A percentile compares a stretch with the other conserved stretches of the same genome.
phyloP scores from a whole-genome alignment of 805 yeast genomes.

The Lipomyces yamanashiensis region DNA sequence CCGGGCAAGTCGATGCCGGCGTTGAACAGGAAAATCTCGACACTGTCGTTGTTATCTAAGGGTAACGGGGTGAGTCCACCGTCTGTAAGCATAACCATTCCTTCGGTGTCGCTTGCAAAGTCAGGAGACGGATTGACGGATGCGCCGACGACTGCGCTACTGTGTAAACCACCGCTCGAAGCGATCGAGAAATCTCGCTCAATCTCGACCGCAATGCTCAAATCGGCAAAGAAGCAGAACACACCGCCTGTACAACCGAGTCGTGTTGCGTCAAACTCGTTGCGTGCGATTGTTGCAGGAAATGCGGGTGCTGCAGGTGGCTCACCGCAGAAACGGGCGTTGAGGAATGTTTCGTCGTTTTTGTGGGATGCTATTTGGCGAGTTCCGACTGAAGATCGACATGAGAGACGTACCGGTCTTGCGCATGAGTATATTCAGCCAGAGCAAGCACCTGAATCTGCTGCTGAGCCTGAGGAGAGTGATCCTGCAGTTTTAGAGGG shows the following conservation, averaged over 20 bases:
- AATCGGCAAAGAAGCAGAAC: conserved; percentile 2
- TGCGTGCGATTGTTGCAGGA: neutral
- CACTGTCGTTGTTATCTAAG: conserved; percentile 13
- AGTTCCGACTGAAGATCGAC: neutral
- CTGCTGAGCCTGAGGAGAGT: neutral
- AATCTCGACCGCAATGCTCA: conserved; percentile 11
- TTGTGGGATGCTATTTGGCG: conserved; percentile 18
- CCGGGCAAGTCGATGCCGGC: conserved; percentile 26
- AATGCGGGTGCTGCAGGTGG: neutral
- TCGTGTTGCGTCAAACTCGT: neutral
- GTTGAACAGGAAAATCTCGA: conserved; percentile 18
- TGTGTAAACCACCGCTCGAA: neutral
- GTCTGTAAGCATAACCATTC: conserved; percentile 3
- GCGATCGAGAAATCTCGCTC: neutral
- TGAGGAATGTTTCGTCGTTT: conserved; percentile 11
- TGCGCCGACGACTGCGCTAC: conserved; percentile 3
- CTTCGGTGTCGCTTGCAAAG: neutral
- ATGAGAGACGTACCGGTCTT: neutral
- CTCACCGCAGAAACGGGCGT: neutral
- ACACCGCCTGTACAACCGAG: neutral
- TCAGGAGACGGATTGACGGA: neutral
- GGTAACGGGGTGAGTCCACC: conserved; percentile 10
- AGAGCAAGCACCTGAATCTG: neutral
- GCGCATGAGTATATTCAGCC: neutral
- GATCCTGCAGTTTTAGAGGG: neutral